phyloP scores from a whole-genome alignment of 1,284 basidiomycete species.

The Ganoderma resinaceum region DNA sequence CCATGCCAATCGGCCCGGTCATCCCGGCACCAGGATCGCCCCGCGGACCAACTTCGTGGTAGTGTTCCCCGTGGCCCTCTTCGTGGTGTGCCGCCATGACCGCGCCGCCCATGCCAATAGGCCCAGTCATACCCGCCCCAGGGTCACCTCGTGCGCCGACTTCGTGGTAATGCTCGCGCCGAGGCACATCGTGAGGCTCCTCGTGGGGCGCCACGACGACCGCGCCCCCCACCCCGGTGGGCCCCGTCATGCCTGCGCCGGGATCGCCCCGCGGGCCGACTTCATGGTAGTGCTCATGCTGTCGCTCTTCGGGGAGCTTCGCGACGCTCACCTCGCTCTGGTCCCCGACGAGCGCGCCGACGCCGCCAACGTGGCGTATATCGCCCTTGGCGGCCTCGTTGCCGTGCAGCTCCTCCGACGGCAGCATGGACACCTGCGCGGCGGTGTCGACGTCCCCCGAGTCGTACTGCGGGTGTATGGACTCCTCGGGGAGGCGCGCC shows the following conservation, averaged over 20 bases:
- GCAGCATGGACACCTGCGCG: conserved; percentile 24
- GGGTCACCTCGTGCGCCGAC: too few relatives aligned
- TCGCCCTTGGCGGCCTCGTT: conserved; percentile 24
- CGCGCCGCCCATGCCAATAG: too few relatives aligned
- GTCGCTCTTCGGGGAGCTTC: conserved; percentile 40
- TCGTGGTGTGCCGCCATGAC: too few relatives aligned
- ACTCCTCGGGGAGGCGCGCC: conserved; percentile 43
- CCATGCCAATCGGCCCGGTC: too few relatives aligned
- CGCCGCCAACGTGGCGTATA: conserved; percentile 32
- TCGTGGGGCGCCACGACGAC: too few relatives aligned
- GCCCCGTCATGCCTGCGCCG: background rate
- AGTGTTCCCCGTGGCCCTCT: too few relatives aligned
- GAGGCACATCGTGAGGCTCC: too few relatives aligned
- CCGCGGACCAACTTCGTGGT: too few relatives aligned
- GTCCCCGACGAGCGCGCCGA: conserved; percentile 41
- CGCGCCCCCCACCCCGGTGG: background rate
- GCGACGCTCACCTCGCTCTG: conserved; percentile 40
- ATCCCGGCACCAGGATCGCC: too few relatives aligned
- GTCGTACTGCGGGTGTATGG: conserved; percentile 35
- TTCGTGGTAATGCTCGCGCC: background rate
- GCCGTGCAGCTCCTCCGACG: conserved; percentile 27
- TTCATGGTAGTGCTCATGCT: conserved; percentile 2
- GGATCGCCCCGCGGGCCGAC: background rate
- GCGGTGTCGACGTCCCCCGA: conserved; percentile 19
- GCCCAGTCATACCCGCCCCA: too few relatives aligned